phyloP scores from a whole-genome alignment of 2,329 filamentous ascomycete species.

The Colletotrichum tropicale region DNA sequence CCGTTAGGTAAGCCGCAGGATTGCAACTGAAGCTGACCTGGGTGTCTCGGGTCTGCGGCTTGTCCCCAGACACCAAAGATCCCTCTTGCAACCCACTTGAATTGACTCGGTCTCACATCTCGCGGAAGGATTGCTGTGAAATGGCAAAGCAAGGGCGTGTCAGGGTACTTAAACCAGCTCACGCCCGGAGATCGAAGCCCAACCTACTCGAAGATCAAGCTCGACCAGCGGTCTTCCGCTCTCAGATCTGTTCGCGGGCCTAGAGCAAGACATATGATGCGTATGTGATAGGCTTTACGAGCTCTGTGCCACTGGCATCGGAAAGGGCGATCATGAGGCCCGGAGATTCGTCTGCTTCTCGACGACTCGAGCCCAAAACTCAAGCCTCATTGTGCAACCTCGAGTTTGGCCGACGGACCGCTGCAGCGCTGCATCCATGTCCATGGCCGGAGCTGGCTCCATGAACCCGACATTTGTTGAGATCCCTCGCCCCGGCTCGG shows the following conservation, averaged over 20 bases:
- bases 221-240: too few species aligned
- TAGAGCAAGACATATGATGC: too few species aligned
- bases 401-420: not conserved
- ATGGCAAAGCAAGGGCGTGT: not conserved
- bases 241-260: too few species aligned
- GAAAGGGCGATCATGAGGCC: too few species aligned
- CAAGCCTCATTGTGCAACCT: not conserved
- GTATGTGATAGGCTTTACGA: too few species aligned
- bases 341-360: too few species aligned
- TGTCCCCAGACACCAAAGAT: not conserved
- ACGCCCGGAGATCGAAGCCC: too few species aligned
- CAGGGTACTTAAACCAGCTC: not conserved
- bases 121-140: not conserved
- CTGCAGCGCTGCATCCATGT: not conserved
- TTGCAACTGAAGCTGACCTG: not conserved
- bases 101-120: not conserved
- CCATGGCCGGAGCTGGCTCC: not conserved
- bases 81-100: not conserved
- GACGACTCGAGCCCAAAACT: too few species aligned
- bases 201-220: too few species aligned
- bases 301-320: too few species aligned
- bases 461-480: not conserved
- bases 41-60: not conserved
- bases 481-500: not conserved
- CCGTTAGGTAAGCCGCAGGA: too few species aligned